These are phyloP conservation scores for Thinopyrum elongatum DNA, from an alignment of 176 grass and related monocot species.

Conservation along the genomic window DNA sequence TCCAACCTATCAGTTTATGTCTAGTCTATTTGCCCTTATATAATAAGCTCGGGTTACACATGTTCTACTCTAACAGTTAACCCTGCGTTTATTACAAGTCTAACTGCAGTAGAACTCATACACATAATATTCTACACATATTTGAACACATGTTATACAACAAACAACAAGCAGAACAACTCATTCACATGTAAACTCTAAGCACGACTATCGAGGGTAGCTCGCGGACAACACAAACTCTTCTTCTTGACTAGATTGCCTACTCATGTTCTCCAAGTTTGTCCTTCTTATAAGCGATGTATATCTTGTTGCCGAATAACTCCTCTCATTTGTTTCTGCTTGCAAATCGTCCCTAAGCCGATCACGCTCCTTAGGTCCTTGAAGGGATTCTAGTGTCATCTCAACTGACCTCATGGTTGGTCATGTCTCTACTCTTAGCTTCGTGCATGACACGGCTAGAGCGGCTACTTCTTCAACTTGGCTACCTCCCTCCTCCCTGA, in stretches of 20 bases:
- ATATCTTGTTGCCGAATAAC: background rate
- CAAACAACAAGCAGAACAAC: too few relatives aligned
- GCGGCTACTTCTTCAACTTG: background rate
- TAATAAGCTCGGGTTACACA: too few relatives aligned
- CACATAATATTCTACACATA: too few relatives aligned
- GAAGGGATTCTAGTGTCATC: background rate
- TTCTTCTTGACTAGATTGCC: constrained; percentile 3
- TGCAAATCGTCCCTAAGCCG: background rate
- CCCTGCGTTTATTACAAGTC: too few relatives aligned
- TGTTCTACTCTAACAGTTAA: too few relatives aligned
- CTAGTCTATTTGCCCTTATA: too few relatives aligned
- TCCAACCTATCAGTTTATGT: too few relatives aligned
- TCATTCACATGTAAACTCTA: too few relatives aligned
- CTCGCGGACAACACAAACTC: background rate
- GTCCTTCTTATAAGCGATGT: background rate
- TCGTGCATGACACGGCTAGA: background rate
- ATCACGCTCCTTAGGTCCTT: background rate
- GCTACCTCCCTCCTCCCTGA: background rate
- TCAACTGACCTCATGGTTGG: background rate
- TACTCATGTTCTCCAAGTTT: background rate
- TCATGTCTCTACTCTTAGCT: background rate
- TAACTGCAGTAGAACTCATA: too few relatives aligned
- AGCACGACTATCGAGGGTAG: background rate
- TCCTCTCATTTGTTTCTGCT: background rate
- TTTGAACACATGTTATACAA: too few relatives aligned